Evolutionary conservation across 176 grass and related monocot species (phyloP), one percentile per base, ranked within the genome.

Genomic region (Poa pratensis): DNA sequence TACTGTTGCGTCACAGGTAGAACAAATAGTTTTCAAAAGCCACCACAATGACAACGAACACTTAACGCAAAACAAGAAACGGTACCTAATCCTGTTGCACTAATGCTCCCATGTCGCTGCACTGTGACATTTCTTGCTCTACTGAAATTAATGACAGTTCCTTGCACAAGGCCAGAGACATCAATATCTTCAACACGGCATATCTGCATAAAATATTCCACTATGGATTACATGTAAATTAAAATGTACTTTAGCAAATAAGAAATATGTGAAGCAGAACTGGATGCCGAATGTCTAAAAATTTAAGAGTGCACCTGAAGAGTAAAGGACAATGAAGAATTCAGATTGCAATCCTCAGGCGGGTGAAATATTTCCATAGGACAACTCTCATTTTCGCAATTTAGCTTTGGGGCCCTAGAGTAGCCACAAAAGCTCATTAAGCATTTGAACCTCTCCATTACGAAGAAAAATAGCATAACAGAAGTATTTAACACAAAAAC

Each of bases 161-260:
- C 96, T 88, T 98, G 89, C 62, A 98, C 84, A 92, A 98, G 93
- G 22, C 96, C 96, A 30, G 80, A 89, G 70, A 98, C 86, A 84
- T 92, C 91, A 82, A 98, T 95, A 89, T 98, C 96, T 95, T 98
- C 96, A 89, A 98, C 96, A 24, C 96, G 93, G 67, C 96, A 98
- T 80, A 98, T 92, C 96, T 98, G 87, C 74, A 90, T 83, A 76
- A 34, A 32, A 83, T 77, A 64, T 77, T 5, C 24, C 48, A 12
- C 51, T 69, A 67, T 53, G 16, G 37, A 19, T 81, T 75, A 87
- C 73, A 85, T 73, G 37, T 80, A 51, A 55, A 89, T 39, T 14
- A 48, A 54, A 77, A 84, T 2, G 2, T 24, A 72, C 58, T 64
- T 4, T n/a, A 72, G 35, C 27, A 77, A 69, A 82, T 46, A 69